A percentile compares a stretch with the other conserved stretches of the same genome.
Evolutionary conservation across 441 rosid genomes (phyloP).

Genomic region (Gossypium davidsonii): DNA sequence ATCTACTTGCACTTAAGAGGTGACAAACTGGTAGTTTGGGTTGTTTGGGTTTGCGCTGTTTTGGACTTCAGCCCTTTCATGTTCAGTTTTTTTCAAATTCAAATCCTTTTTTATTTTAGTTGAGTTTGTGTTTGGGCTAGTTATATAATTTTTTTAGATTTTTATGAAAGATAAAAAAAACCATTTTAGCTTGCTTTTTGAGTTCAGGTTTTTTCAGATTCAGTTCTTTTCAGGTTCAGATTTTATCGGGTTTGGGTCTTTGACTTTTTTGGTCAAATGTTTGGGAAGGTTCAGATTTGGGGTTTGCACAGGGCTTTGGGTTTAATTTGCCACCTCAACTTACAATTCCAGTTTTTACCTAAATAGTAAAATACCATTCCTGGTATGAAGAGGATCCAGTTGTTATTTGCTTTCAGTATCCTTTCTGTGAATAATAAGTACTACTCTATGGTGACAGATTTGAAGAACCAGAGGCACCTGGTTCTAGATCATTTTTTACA

Average conservation of each 20-base stretch:
- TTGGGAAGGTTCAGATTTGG: neutral
- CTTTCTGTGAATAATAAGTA: constrained; percentile 10
- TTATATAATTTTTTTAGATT: neutral
- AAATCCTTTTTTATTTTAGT: neutral
- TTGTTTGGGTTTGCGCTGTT: neutral
- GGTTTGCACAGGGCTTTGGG: neutral
- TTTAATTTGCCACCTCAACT: neutral
- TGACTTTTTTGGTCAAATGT: neutral
- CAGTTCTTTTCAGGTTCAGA: neutral
- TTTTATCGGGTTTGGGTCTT: neutral
- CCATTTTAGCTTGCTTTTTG: neutral
- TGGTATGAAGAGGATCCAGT: neutral
- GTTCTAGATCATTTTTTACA: constrained; percentile 90
- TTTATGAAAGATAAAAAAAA: neutral
- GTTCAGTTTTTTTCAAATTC: neutral
- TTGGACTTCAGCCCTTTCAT: neutral
- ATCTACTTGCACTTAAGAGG: constrained; percentile 1
- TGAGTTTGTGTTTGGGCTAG: neutral
- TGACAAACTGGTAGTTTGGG: neutral
- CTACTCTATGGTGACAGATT: constrained; percentile 47
- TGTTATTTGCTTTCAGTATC: constrained; percentile 3
- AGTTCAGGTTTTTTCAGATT: neutral
- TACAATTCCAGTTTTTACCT: neutral
- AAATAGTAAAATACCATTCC: neutral
- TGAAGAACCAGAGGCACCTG: constrained; percentile 91